phyloP scores from a whole-genome alignment of 768 basidiomycete species.

The Punctularia strigosozonata region DNA sequence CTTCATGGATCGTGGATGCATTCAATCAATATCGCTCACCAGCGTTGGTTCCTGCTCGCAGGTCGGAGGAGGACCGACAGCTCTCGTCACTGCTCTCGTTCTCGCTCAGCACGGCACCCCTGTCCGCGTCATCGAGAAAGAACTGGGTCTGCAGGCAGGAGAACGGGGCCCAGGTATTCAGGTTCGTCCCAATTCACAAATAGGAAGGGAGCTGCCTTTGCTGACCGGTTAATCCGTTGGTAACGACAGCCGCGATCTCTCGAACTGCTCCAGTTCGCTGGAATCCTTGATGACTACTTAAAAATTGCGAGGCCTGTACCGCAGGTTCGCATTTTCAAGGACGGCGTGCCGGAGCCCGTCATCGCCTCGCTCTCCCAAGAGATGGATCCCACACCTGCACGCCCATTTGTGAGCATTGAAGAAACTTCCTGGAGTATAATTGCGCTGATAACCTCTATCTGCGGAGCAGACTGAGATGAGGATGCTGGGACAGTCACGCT shows the following conservation, averaged over 20 bases:
- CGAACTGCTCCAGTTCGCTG: neutral
- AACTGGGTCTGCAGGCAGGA: neutral
- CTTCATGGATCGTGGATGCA: too few relatives aligned
- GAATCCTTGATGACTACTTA: neutral
- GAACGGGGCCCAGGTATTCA: neutral
- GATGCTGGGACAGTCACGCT: constrained; percentile 14
- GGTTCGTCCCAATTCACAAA: neutral
- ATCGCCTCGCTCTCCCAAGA: too few relatives aligned
- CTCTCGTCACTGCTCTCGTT: neutral
- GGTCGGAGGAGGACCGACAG: neutral
- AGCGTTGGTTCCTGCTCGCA: too few relatives aligned
- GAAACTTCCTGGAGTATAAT: too few relatives aligned
- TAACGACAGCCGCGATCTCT: neutral
- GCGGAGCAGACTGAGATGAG: constrained; percentile 13
- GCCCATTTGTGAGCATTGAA: too few relatives aligned
- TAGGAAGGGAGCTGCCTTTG: neutral
- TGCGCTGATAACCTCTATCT: too few relatives aligned
- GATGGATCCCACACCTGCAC: too few relatives aligned
- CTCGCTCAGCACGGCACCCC: neutral
- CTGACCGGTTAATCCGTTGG: neutral
- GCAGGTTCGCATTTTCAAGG: too few relatives aligned
- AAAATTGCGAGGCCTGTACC: too few relatives aligned
- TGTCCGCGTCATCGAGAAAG: constrained; percentile 1
- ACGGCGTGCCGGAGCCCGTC: too few relatives aligned
- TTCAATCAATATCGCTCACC: too few relatives aligned